A percentile compares a stretch with the other conserved stretches of the same genome.
Evolutionary conservation across 2,329 filamentous ascomycete genomes (phyloP).

Genomic region (Blumeriella jaapii): DNA sequence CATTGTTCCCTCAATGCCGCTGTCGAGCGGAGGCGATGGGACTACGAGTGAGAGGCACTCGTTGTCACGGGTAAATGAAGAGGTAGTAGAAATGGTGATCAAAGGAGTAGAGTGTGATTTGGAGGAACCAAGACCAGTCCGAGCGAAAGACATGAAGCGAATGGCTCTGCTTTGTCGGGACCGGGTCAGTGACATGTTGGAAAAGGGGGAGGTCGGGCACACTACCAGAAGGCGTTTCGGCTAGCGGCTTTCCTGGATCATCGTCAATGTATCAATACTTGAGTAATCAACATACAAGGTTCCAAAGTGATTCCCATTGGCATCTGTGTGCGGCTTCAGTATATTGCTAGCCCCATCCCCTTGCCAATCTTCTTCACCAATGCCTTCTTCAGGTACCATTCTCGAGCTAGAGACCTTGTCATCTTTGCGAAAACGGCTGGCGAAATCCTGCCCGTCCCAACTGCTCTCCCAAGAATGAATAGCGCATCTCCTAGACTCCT

Average conservation of each 20-base stretch:
- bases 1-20: background rate
- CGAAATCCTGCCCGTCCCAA: conserved; percentile 60
- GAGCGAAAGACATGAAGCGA: conserved; percentile 22
- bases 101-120: conserved; percentile 24
- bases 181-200: conserved; percentile 10
- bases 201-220: conserved; percentile 8
- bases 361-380: conserved; percentile 64
- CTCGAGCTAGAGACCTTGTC: conserved; percentile 61
- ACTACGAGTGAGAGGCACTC: conserved; percentile 4
- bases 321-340: conserved; percentile 6
- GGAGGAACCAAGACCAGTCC: conserved; percentile 22
- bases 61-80: conserved; percentile 2
- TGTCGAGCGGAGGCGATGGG: conserved; percentile 6
- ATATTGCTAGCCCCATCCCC: conserved; percentile 54
- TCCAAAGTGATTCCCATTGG: background rate
- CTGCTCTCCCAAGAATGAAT: conserved; percentile 64
- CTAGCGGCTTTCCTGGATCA: conserved; percentile 3
- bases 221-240: background rate
- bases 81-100: conserved; percentile 16
- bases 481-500: conserved; percentile 76
- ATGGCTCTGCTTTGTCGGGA: conserved; percentile 24
- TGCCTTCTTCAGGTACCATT: conserved; percentile 78
- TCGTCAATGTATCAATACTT: conserved; percentile 3
- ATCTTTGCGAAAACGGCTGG: conserved; percentile 69
- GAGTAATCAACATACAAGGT: background rate